Evolutionary conservation across 768 basidiomycete species (phyloP).

Genomic region (Suillus plorans): DNA sequence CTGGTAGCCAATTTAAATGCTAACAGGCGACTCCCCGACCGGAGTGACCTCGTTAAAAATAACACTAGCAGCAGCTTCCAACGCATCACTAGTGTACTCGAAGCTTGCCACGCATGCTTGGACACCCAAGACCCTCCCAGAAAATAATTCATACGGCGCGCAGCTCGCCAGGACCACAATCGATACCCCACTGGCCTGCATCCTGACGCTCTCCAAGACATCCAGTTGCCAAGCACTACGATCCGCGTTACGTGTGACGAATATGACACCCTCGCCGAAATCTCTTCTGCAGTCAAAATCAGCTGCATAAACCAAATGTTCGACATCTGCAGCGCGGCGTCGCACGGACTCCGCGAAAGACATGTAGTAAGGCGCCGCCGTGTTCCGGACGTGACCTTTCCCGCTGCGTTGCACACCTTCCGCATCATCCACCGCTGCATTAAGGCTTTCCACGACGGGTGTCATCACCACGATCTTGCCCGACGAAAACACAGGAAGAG

Average conservation of each 20-base stretch:
- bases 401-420: constrained; percentile 43
- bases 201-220: constrained; percentile 33
- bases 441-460: constrained; percentile 55
- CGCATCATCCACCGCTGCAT: constrained; percentile 60
- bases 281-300: constrained; percentile 2
- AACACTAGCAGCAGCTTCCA: constrained; percentile 43
- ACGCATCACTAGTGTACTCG: constrained; percentile 55
- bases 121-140: constrained; percentile 18
- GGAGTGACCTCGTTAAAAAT: constrained; percentile 38
- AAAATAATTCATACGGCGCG: constrained; percentile 62
- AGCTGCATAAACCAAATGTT: constrained; percentile 48
- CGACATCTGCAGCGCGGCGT: constrained; percentile 27
- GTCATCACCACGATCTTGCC: constrained; percentile 48
- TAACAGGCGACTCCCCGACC: background rate
- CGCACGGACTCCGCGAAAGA: constrained; percentile 44
- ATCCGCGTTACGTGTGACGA: constrained; percentile 59
- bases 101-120: constrained; percentile 50
- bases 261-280: constrained; percentile 31
- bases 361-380: constrained; percentile 54
- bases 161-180: constrained; percentile 59
- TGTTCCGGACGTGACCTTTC: constrained; percentile 51
- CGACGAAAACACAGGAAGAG: constrained; percentile 27
- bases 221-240: constrained; percentile 52
- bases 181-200: constrained; percentile 19
- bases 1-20: background rate